Conservation (phyloP, 1,139 yeast species). For the Protomyces lactucae-debilis region DNA sequence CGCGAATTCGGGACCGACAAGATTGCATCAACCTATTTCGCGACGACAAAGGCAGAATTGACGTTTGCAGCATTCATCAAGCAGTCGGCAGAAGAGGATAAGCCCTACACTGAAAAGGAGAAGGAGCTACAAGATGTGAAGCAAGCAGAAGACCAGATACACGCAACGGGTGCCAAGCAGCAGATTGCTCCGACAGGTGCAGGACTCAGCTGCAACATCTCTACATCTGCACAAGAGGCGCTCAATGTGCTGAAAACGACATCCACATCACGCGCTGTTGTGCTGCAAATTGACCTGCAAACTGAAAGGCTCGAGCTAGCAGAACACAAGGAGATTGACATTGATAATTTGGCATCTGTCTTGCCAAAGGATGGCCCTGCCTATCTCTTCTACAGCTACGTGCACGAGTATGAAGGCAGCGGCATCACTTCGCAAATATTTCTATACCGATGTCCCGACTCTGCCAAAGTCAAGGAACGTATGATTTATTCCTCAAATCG, state of each 20-base stretch:
- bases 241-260: constrained; percentile 10
- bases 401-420: constrained; percentile 20
- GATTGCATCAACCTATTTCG: constrained; percentile 53
- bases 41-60: constrained; percentile 61
- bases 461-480: constrained; percentile 81
- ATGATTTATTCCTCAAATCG: constrained; percentile 89
- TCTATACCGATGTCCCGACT: constrained; percentile 84
- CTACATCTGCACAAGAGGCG: constrained; percentile 14
- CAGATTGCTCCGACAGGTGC: constrained; percentile 31
- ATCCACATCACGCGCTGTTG: constrained; percentile 28
- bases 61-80: constrained; percentile 45
- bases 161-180: constrained; percentile 29
- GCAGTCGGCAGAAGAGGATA: constrained; percentile 42
- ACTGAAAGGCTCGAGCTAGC: constrained; percentile 38
- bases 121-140: constrained; percentile 47
- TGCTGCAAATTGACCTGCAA: constrained; percentile 39
- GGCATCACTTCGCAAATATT: constrained; percentile 44
- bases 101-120: constrained; percentile 62
- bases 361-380: constrained; percentile 49
- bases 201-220: not conserved
- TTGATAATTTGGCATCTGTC: constrained; percentile 36
- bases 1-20: constrained; percentile 65
- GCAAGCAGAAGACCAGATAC: constrained; percentile 37
- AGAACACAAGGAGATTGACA: constrained; percentile 30
- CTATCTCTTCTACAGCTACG: constrained; percentile 50